Conservation (phyloP, 306 rosid species). For the Cucumis melo region DNA sequence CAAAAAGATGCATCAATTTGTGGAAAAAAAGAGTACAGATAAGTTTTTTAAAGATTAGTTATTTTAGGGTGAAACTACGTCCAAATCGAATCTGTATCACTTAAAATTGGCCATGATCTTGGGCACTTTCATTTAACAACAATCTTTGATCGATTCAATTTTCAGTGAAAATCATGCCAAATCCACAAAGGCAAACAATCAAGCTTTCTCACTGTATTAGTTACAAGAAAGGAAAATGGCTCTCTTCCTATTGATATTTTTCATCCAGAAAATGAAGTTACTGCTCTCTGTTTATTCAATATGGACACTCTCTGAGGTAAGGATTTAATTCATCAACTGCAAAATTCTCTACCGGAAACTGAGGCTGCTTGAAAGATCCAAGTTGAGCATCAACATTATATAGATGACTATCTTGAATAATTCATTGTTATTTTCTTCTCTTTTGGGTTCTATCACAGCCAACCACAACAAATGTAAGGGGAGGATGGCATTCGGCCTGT, state of each 20-base stretch:
- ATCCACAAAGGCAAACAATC: background rate
- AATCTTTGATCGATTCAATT: background rate
- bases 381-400: background rate
- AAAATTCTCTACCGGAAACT: background rate
- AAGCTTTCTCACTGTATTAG: background rate
- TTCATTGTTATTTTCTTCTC: background rate
- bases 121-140: background rate
- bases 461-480: conserved; percentile 59
- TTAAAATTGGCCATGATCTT: background rate
- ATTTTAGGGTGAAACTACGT: background rate
- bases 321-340: background rate
- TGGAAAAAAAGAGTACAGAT: no score
- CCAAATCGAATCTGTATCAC: background rate
- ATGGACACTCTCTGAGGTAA: background rate
- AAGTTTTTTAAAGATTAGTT: no score
- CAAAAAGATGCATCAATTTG: no score
- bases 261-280: background rate
- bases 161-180: background rate
- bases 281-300: background rate
- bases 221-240: background rate
- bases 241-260: background rate
- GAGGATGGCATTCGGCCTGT: conserved; percentile 58
- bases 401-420: background rate
- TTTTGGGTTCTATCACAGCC: conserved; percentile 23
- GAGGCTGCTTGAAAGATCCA: background rate